Conservation (phyloP, 306 rosid species). For the Cercis canadensis region DNA sequence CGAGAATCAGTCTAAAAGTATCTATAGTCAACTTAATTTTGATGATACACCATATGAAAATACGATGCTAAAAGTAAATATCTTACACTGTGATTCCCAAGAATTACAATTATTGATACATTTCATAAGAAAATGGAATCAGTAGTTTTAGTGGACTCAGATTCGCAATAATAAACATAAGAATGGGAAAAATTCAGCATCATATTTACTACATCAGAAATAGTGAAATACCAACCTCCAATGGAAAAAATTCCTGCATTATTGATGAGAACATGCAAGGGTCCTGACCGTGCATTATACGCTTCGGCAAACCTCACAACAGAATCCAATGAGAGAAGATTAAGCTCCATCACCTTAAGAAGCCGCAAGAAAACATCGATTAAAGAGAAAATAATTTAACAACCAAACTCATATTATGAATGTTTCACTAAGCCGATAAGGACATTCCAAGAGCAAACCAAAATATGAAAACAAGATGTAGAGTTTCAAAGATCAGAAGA, state of each 20-base stretch:
- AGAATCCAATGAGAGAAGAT: conserved; percentile 94
- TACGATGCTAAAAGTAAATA: conserved; percentile 4
- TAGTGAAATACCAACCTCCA: conserved; percentile 64
- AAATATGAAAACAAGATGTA: not conserved
- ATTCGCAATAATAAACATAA: conserved; percentile 28
- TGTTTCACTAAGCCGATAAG: not conserved
- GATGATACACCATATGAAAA: conserved; percentile 9
- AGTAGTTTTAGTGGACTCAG: not conserved
- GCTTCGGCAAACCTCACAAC: conserved; percentile 79
- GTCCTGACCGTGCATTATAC: conserved; percentile 88
- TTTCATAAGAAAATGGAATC: too few species aligned
- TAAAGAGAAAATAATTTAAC: not conserved
- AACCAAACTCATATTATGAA: not conserved
- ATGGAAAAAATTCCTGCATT: conserved; percentile 98
- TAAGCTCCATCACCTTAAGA: conserved; percentile 83
- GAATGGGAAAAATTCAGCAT: conserved; percentile 2
- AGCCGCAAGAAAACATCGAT: conserved; percentile 37
- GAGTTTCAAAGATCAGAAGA: not conserved
- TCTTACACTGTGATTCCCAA: conserved; percentile 11
- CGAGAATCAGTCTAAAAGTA: conserved; percentile 21
- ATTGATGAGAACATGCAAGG: conserved; percentile 91
- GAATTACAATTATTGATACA: conserved; percentile 6
- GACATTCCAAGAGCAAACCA: not conserved
- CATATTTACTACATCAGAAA: conserved; percentile 10
- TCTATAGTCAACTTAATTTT: conserved; percentile 6